Conservation (phyloP, 139 green algal genomes). For the Chlorella sp. region DNA sequence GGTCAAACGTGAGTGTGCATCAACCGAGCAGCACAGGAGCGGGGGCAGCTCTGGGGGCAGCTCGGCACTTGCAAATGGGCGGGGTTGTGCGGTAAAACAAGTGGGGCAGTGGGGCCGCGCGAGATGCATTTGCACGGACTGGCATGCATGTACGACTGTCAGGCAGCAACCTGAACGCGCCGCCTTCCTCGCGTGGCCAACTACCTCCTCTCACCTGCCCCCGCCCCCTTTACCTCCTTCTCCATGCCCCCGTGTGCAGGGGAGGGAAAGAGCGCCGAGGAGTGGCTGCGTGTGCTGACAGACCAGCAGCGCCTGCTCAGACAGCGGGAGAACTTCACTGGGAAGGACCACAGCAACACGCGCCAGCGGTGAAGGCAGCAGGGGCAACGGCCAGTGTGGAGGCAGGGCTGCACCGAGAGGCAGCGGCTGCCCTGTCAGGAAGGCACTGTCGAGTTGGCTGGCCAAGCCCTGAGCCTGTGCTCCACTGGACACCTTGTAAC, state of each 20-base stretch:
- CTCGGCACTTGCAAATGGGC: neutral
- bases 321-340: constrained; percentile 9
- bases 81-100: too few species aligned
- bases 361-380: neutral
- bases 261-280: neutral
- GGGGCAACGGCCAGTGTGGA: too few species aligned
- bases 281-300: constrained; percentile 18
- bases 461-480: too few species aligned
- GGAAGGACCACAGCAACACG: neutral
- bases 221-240: neutral
- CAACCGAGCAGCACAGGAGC: neutral
- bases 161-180: neutral
- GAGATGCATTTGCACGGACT: neutral
- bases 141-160: neutral
- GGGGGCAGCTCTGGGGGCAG: neutral
- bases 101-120: too few species aligned
- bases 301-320: constrained; percentile 13
- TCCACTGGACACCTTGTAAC: too few species aligned
- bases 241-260: neutral
- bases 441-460: too few species aligned
- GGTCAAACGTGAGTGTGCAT: constrained; percentile 15
- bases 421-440: too few species aligned
- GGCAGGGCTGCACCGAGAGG: too few species aligned
- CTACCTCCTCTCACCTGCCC: neutral
- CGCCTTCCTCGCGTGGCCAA: neutral